Evolutionary conservation across 2,329 filamentous ascomycete species (phyloP), one percentile per base, ranked within the genome.

Genomic region (Ophiocordyceps camponoti-rufipedis): DNA sequence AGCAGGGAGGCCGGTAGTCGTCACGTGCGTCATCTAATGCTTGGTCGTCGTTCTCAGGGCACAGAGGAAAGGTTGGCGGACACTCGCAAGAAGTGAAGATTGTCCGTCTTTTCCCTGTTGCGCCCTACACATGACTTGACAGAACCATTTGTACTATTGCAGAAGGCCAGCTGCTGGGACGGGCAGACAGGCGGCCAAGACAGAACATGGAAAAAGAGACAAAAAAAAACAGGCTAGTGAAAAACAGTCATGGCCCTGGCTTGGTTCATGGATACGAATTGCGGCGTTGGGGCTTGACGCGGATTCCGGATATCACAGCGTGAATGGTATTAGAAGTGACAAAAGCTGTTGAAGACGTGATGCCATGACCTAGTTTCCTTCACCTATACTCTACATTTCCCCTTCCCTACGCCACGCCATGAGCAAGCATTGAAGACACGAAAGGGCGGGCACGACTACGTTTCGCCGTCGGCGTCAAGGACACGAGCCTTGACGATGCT

Each of bases 401-500:
- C 5, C 12, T 12, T n/a, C 35, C 9, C 14, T n/a, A 38, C 35
- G 14, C 14, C 35, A 38, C 35, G 35, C 35, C n/a, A 38, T 38
- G n/a, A 38, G 5, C 33, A n/a, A n/a, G 33, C n/a, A 35, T 3
- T 35, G n/a, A 35, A 12, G 12, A 12, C 7, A 16, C 14, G 9
- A n/a, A 38, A 5, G 4, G 18, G 13, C 8, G 19, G 18, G 10
- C 5, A 28, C 18, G 14, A 7, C 42, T 44, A 56, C n/a, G 45
- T 31, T 43, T 55, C 50, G 11, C 69, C 71, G 0, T 68, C 72
- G 41, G 69, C 71, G 52, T 83, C 78, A n/a, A 85, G 57, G 16
- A 94, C 69, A 50, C 71, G 74, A 10, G 86, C 85, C 52, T 68
- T 75, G 41, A 85, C 58, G 49, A 96, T 89, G 66, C 75, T 87